Base-by-base conservation (phyloP, 1,284 basidiomycete genomes). In the Pseudozyma flocculosa region DNA sequence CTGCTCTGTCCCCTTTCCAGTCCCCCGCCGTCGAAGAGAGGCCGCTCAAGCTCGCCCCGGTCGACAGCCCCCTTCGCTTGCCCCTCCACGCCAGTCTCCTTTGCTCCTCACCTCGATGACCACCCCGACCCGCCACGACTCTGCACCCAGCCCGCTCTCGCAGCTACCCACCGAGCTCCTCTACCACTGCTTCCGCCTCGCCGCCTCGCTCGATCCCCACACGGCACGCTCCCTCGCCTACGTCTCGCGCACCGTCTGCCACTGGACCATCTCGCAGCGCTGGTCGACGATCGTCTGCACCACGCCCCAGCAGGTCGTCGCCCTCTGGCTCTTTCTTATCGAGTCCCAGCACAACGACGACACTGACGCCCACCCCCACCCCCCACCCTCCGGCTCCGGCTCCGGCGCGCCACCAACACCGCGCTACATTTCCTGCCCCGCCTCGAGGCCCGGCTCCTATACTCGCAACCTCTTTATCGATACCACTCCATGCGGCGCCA, bases 401-500 rank as follows among this genome's bases (percentile, higher is more conserved):
- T 4, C 17, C 15, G 36, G 17, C 18, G 7, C 36, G 15, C 36
- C 5, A 4, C 19, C 18, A 22, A 17, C 22, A 38, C 2, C 43
- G 48, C 2, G 11, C 22, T 51, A 48, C 41, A 43, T 41, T 17
- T 58, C 55, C 2, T 22, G 50, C 10, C 61, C 61, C 18, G 41
- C 47, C 3, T 14, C 2, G 2, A 21, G 40, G 14, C 63, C 63
- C 1, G 53, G 52, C 14, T 13, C 21, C 0, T 60, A 53, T 19
- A 51, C 61, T 21, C 48, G 54, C 7, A 53, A 59, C 24, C 60
- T 72, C 32, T 64, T 61, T 37, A 53, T 72, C 22, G 59, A 70
- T 9, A 65, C 58, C 18, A 40, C 38, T 4, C 38, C 13, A 2
- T 41, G 26, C 26, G 22, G 36, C 36, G 36, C 8, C 36, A 37